Percentiles rank a stretch among this genome's conserved stretches.
Conservation (phyloP, 2,329 filamentous ascomycete genomes). For the Penicillium nordicum region DNA sequence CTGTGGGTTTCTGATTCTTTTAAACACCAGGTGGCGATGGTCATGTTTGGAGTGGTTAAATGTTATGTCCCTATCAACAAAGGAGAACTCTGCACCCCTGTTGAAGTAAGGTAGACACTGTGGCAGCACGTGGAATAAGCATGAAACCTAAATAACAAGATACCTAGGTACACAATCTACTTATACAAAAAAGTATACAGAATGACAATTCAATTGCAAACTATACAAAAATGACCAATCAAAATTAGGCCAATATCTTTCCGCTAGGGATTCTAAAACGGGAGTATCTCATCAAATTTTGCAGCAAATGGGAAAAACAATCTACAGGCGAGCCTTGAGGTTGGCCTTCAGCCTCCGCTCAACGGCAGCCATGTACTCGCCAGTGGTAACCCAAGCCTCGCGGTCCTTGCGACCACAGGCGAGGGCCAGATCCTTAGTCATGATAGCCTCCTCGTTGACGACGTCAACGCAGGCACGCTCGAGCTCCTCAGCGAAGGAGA, state of each 20-base stretch:
- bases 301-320: conserved; percentile 10
- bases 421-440: conserved; percentile 99
- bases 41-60: neutral
- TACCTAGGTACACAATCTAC: too few relatives aligned
- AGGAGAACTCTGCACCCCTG: neutral
- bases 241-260: conserved; percentile 9
- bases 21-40: neutral
- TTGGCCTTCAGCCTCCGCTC: conserved; percentile 81
- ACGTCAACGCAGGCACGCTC: conserved; percentile 94
- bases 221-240: conserved; percentile 17
- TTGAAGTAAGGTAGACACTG: neutral
- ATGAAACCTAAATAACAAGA: neutral
- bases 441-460: conserved; percentile 88
- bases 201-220: conserved; percentile 7
- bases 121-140: neutral
- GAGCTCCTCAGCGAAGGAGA: conserved; percentile 84
- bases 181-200: neutral
- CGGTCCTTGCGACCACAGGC: conserved; percentile 84
- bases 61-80: neutral
- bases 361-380: conserved; percentile 86
- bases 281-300: conserved; percentile 16
- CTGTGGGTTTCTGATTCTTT: too few relatives aligned
- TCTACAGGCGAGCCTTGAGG: conserved; percentile 47
- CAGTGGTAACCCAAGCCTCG: conserved; percentile 84
- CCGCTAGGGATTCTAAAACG: conserved; percentile 9